Conservation (phyloP, 75 land plant genomes). For the Pinus albicaulis region DNA sequence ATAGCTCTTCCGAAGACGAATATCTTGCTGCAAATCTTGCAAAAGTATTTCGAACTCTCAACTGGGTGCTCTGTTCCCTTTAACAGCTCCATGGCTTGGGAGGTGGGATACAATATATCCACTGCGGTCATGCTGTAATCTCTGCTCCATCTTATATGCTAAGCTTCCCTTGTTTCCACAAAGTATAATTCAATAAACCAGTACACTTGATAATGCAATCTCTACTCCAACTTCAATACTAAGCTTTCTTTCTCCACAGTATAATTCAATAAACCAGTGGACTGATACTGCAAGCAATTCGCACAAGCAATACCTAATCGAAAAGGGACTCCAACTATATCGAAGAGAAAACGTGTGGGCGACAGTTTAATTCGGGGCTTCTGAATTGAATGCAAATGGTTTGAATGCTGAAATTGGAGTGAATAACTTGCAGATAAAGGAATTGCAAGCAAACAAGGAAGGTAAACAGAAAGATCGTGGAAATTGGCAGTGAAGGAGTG, state of each 20-base stretch:
- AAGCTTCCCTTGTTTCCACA: neutral
- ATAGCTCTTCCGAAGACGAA: slow-evolving; percentile 43
- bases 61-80: neutral
- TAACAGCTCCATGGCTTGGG: slow-evolving; percentile 7
- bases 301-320: no score
- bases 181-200: no score
- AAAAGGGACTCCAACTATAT: neutral
- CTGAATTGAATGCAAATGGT: neutral
- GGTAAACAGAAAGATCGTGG: neutral
- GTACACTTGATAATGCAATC: no score
- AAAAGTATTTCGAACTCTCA: slow-evolving; percentile 7
- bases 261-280: neutral
- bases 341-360: neutral
- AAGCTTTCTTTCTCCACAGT: neutral
- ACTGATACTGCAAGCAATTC: neutral
- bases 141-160: neutral
- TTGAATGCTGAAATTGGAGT: neutral
- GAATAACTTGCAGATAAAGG: neutral
- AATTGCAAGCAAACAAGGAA: neutral
- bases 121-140: slow-evolving; percentile 1
- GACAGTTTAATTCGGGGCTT: neutral
- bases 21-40: slow-evolving; percentile 36
- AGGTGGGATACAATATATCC: neutral
- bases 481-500: neutral
- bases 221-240: no score